phyloP scores from a whole-genome alignment of 768 basidiomycete genomes.

The Suillus americanus region DNA sequence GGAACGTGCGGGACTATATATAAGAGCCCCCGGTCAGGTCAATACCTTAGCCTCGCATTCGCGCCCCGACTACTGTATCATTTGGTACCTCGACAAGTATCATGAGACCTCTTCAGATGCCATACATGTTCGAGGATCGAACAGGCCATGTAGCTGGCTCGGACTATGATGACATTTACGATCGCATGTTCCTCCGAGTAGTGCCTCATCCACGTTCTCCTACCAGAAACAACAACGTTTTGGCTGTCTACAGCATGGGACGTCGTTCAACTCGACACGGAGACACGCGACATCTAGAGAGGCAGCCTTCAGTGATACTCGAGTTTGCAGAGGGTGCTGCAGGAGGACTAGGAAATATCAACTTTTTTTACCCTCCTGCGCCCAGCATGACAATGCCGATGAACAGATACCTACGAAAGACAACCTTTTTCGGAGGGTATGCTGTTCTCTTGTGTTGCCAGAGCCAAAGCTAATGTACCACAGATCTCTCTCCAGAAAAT shows the following conservation, averaged over 20 bases:
- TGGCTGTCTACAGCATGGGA: constrained; percentile 64
- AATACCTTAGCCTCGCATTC: background rate
- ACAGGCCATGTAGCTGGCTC: constrained; percentile 53
- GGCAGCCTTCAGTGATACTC: constrained; percentile 55
- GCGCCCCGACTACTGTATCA: background rate
- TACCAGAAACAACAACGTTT: constrained; percentile 32
- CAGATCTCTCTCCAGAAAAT: constrained; percentile 70
- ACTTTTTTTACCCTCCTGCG: constrained; percentile 44
- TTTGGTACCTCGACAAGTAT: constrained; percentile 5
- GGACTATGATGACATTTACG: constrained; percentile 79
- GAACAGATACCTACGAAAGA: constrained; percentile 62
- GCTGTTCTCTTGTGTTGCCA: constrained; percentile 22
- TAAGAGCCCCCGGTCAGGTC: background rate
- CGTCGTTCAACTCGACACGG: constrained; percentile 62
- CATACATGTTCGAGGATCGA: constrained; percentile 68
- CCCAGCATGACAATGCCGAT: constrained; percentile 52
- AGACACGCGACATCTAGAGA: constrained; percentile 50
- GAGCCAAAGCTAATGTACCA: background rate
- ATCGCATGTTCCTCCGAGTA: constrained; percentile 69
- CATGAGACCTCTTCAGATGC: constrained; percentile 35
- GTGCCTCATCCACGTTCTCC: constrained; percentile 44
- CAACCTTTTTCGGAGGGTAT: constrained; percentile 65
- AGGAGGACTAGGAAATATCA: constrained; percentile 58
- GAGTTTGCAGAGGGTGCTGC: constrained; percentile 51
- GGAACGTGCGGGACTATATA: background rate